Conservation (phyloP, 2,329 filamentous ascomycete species). For the Sarocladium oryzae region DNA sequence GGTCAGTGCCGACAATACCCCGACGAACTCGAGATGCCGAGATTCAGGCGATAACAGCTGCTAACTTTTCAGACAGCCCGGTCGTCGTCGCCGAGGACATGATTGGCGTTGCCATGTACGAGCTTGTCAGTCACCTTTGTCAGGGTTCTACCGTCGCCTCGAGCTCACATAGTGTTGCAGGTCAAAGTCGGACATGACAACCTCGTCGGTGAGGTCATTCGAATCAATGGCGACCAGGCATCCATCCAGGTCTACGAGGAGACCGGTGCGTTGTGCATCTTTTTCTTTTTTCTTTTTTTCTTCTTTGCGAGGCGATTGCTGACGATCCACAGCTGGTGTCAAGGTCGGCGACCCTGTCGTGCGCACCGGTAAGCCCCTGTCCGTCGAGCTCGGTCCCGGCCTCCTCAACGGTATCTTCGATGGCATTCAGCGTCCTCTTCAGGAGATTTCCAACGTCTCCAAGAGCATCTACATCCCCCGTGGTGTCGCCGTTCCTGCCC, state of each 20-base stretch:
- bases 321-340: slow-evolving; percentile 63
- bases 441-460: slow-evolving; percentile 69
- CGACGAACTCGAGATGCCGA: slow-evolving; percentile 10
- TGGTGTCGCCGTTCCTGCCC: slow-evolving; percentile 78
- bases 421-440: slow-evolving; percentile 93
- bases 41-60: slow-evolving; percentile 7
- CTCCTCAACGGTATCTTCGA: slow-evolving; percentile 99
- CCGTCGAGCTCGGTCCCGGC: slow-evolving; percentile 93
- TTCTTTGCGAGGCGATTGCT: not conserved
- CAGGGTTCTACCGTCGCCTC: not conserved
- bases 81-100: slow-evolving; percentile 97
- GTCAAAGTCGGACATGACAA: slow-evolving; percentile 88
- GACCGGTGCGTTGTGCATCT: slow-evolving; percentile 86
- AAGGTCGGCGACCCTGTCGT: slow-evolving; percentile 89
- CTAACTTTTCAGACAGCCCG: slow-evolving; percentile 49
- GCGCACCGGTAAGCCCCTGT: slow-evolving; percentile 90
- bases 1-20: slow-evolving; percentile 36
- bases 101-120: slow-evolving; percentile 99
- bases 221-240: slow-evolving; percentile 90
- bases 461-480: slow-evolving; percentile 96
- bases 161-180: slow-evolving; percentile 34
- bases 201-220: slow-evolving; percentile 95
- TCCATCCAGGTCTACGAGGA: slow-evolving; percentile 99
- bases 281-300: slow-evolving; percentile 6
- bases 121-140: slow-evolving; percentile 59